A percentile compares a stretch with the other conserved stretches of the same genome.
Evolutionary conservation across 2,329 filamentous ascomycete genomes (phyloP).

Genomic region (Chalara sp.): DNA sequence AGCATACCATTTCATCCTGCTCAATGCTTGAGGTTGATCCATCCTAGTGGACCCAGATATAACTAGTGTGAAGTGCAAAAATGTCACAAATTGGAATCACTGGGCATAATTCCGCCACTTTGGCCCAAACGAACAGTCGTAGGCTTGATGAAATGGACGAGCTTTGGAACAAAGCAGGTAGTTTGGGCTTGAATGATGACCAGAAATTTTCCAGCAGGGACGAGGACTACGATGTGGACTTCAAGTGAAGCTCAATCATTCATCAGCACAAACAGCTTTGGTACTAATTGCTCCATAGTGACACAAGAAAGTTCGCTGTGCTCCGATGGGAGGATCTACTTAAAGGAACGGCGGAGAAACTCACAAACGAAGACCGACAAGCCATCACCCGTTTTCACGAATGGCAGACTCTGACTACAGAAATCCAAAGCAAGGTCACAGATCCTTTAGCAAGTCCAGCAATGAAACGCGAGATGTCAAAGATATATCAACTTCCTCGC

Average conservation of each 20-base stretch:
- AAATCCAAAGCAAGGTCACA: slow-evolving; percentile 2
- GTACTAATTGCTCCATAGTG: not conserved
- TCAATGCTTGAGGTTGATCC: too few relatives aligned
- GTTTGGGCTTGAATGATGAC: not conserved
- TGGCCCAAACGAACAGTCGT: too few relatives aligned
- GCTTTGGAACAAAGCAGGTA: too few relatives aligned
- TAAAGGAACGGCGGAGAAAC: not conserved
- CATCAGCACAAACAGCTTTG: not conserved
- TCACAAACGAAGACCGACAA: not conserved
- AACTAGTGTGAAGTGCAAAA: too few relatives aligned
- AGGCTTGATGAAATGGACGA: too few relatives aligned
- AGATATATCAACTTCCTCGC: not conserved
- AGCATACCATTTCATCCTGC: too few relatives aligned
- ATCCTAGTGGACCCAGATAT: too few relatives aligned
- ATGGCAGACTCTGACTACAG: not conserved
- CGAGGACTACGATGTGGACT: not conserved
- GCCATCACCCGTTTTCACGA: not conserved
- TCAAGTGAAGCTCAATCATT: not conserved
- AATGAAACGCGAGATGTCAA: slow-evolving; percentile 1
- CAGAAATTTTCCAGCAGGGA: not conserved
- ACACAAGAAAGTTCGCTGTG: not conserved
- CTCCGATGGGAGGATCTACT: slow-evolving; percentile 2
- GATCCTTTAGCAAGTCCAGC: not conserved
- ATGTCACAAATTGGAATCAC: too few relatives aligned
- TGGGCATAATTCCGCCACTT: too few relatives aligned